Conservation (phyloP, 257 asterid genomes). For the Petunia secreta region DNA sequence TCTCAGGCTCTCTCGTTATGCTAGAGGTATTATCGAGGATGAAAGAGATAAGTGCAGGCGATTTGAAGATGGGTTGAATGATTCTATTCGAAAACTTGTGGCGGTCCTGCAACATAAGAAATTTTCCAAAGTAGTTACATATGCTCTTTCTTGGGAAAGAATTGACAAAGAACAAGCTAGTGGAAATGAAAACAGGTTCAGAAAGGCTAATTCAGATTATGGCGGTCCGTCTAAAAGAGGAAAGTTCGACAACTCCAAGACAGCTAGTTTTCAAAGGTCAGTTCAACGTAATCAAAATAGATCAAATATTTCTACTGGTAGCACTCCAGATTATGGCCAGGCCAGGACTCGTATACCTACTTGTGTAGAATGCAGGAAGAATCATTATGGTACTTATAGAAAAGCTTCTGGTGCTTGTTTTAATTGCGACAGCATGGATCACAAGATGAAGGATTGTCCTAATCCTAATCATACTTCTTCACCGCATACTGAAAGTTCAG, state of each 20-base stretch:
- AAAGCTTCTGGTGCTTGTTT: background rate
- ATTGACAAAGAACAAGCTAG: background rate
- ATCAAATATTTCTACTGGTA: background rate
- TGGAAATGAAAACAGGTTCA: background rate
- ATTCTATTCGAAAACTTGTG: background rate
- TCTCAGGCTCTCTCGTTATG: background rate
- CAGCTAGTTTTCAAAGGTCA: no score
- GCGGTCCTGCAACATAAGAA: background rate
- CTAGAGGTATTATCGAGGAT: background rate
- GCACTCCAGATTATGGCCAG: background rate
- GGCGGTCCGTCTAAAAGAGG: no score
- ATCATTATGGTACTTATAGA: background rate
- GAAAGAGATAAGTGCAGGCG: background rate
- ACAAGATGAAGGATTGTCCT: no score
- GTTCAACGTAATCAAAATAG: no score
- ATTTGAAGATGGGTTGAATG: no score
- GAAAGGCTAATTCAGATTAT: no score
- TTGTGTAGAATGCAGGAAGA: background rate
- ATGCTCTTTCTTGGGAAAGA: background rate
- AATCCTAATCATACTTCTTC: no score
- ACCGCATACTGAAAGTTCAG: no score
- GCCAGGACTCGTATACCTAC: background rate
- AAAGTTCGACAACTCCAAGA: no score
- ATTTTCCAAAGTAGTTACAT: no score
- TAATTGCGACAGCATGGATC: background rate